phyloP scores from a whole-genome alignment of 129 eudicot genomes.

The Tagetes patula region DNA sequence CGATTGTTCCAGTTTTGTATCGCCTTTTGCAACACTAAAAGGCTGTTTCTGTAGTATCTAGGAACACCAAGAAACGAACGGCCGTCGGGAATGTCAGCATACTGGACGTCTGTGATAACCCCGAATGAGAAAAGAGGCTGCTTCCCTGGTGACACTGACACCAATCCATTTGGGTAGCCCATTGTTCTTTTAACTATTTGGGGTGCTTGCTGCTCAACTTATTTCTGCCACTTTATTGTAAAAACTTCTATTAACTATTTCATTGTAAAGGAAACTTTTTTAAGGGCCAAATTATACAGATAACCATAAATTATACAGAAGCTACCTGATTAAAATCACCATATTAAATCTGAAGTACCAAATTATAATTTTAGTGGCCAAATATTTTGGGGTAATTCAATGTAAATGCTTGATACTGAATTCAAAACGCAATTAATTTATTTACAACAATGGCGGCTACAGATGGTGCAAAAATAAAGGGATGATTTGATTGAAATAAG shows the following conservation, averaged over 20 bases:
- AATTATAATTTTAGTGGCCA: background rate
- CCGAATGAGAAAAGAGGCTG: conserved; percentile 92
- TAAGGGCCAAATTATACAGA: background rate
- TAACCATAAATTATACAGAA: background rate
- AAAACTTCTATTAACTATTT: background rate
- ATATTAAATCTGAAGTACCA: background rate
- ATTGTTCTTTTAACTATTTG: conserved; percentile 29
- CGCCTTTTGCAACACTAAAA: conserved; percentile 72
- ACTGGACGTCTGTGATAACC: conserved; percentile 91
- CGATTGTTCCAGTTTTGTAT: conserved; percentile 61
- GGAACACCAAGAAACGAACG: conserved; percentile 84
- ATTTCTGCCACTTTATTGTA: no score
- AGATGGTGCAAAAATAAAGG: background rate
- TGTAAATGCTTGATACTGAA: conserved; percentile 1
- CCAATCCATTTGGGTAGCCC: conserved; percentile 51
- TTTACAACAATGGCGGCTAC: conserved; percentile 12
- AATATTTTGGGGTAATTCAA: background rate
- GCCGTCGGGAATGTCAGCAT: conserved; percentile 95
- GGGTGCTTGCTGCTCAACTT: no score
- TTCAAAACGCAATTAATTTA: background rate
- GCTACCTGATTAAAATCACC: background rate
- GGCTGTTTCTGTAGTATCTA: conserved; percentile 81
- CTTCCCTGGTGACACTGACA: conserved; percentile 43
- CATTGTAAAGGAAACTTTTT: background rate
- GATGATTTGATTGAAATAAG: conserved; percentile 2